Percentiles rank a stretch among this genome's conserved stretches.
phyloP scores from a whole-genome alignment of 176 grass and related monocot species.

The Ensete glaucum region DNA sequence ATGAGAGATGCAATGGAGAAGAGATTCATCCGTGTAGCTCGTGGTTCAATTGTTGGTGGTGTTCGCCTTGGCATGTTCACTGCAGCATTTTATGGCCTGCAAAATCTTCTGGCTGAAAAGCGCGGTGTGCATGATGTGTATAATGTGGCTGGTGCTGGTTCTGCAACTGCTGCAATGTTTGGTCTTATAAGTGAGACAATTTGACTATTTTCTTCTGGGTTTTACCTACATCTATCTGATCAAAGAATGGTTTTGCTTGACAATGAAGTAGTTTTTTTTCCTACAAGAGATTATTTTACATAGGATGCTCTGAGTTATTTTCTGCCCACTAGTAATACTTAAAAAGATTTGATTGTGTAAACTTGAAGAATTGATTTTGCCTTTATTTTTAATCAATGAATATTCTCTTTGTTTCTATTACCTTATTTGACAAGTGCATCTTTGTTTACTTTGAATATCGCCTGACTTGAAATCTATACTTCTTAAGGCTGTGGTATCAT shows the following conservation, averaged over 20 bases:
- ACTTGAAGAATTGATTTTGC: neutral
- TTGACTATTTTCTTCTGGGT: neutral
- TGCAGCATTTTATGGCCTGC: slow-evolving; percentile 69
- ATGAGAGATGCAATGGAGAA: slow-evolving; percentile 99
- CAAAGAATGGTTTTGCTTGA: neutral
- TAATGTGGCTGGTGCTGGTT: slow-evolving; percentile 69
- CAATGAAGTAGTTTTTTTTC: neutral
- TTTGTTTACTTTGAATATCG: too few relatives aligned
- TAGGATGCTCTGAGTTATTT: neutral
- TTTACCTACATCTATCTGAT: neutral
- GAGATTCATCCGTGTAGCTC: slow-evolving; percentile 57
- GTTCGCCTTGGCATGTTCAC: slow-evolving; percentile 78
- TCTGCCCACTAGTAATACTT: neutral
- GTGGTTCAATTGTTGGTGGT: slow-evolving; percentile 71
- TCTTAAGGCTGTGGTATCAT: too few relatives aligned
- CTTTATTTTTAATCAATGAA: too few relatives aligned
- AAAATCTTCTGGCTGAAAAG: slow-evolving; percentile 58
- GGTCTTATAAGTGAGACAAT: slow-evolving; percentile 58
- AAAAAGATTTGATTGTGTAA: neutral
- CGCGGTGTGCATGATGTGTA: slow-evolving; percentile 68
- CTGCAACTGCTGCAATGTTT: slow-evolving; percentile 59
- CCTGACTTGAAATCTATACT: too few relatives aligned
- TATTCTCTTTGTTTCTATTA: too few relatives aligned
- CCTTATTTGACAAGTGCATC: too few relatives aligned
- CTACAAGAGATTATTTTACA: neutral